A percentile compares a stretch with the other conserved stretches of the same genome.
Conservation (phyloP, 1,284 basidiomycete species). For the Fomitiporia mediterranea region DNA sequence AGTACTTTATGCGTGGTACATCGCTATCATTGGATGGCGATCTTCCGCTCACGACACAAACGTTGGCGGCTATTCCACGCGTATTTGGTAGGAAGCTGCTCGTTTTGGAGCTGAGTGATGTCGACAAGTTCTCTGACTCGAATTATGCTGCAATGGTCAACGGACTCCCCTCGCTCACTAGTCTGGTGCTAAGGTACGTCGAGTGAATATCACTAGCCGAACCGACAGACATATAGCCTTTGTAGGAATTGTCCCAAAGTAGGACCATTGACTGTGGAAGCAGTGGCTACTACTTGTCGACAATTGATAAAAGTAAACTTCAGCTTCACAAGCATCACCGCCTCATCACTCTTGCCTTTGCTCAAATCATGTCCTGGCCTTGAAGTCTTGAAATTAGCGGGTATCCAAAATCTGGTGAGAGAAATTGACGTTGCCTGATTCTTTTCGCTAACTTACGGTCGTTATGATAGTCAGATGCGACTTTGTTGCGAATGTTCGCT, state of each 20-base stretch:
- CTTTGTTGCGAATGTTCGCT: slow-evolving; percentile 43
- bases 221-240: neutral
- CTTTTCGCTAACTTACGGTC: too few species aligned
- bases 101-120: slow-evolving; percentile 46
- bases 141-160: slow-evolving; percentile 46
- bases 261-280: slow-evolving; percentile 42
- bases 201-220: neutral
- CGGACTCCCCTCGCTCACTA: slow-evolving; percentile 40
- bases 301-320: slow-evolving; percentile 48
- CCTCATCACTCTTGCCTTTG: slow-evolving; percentile 43
- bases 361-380: slow-evolving; percentile 40
- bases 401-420: slow-evolving; percentile 55
- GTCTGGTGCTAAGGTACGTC: slow-evolving; percentile 49
- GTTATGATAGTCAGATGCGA: slow-evolving; percentile 57
- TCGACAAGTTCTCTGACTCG: slow-evolving; percentile 48
- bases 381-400: slow-evolving; percentile 58
- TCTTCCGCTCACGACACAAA: slow-evolving; percentile 47
- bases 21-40: slow-evolving; percentile 45
- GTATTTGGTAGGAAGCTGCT: slow-evolving; percentile 36
- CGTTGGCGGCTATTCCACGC: slow-evolving; percentile 42
- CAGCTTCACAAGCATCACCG: slow-evolving; percentile 54
- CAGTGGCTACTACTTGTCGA: slow-evolving; percentile 40
- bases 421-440: too few species aligned
- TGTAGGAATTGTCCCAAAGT: slow-evolving; percentile 57
- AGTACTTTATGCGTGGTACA: slow-evolving; percentile 59